Percentiles rank a stretch among this genome's conserved stretches.
Conservation (phyloP, 148 eudicot genomes). For the Salicornia ramosissima region DNA sequence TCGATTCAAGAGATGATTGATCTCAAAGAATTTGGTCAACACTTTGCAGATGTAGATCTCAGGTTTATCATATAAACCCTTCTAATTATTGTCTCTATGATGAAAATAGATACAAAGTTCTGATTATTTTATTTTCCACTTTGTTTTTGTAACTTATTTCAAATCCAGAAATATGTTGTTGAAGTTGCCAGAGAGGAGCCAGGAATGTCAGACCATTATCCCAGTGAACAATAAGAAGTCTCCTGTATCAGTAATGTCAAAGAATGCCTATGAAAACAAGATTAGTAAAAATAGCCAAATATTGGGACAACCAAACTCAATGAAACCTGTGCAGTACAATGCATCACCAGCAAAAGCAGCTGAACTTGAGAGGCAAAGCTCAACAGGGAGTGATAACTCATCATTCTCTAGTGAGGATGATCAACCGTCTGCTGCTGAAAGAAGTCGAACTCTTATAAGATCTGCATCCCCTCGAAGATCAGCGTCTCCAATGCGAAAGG, state of each 20-base stretch:
- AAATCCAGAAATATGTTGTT: conserved; percentile 55
- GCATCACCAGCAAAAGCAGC: conserved; percentile 95
- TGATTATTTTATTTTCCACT: conserved; percentile 4
- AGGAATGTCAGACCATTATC: conserved; percentile 23
- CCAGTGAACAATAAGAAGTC: conserved; percentile 26
- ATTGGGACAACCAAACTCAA: conserved; percentile 23
- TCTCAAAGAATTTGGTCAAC: conserved; percentile 55
- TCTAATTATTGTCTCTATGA: background rate
- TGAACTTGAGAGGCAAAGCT: conserved; percentile 64
- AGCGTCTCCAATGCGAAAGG: conserved; percentile 94
- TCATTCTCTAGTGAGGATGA: conserved; percentile 72
- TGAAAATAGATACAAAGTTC: background rate
- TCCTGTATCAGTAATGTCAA: conserved; percentile 22
- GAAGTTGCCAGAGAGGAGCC: conserved; percentile 46
- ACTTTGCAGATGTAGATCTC: conserved; percentile 53
- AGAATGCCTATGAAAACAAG: conserved; percentile 30
- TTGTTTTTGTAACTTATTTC: conserved; percentile 17
- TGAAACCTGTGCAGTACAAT: conserved; percentile 53
- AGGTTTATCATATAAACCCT: conserved; percentile 41
- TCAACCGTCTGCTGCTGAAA: conserved; percentile 59
- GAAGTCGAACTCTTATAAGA: conserved; percentile 71
- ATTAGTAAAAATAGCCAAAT: conserved; percentile 27
- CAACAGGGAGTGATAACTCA: conserved; percentile 58
- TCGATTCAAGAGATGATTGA: conserved; percentile 46
- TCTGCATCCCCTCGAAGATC: conserved; percentile 94